phyloP scores from a whole-genome alignment of 2,329 filamentous ascomycete species.

The Aspergillus aculeatinus region DNA sequence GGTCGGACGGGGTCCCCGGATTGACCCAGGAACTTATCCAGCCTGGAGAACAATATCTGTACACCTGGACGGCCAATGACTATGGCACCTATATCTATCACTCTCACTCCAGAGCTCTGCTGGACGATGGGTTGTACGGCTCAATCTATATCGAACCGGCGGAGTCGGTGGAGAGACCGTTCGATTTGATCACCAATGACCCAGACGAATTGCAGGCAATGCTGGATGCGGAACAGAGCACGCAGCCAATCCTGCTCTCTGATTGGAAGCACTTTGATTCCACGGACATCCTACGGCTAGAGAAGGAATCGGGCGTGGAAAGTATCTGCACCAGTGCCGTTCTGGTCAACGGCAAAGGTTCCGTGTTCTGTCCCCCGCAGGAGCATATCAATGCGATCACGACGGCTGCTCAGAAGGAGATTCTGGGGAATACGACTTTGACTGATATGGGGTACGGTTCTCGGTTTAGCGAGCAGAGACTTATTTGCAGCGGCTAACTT shows the following conservation, averaged over 20 bases:
- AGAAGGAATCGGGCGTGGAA: slow-evolving; percentile 35
- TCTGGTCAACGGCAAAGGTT: slow-evolving; percentile 59
- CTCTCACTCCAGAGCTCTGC: slow-evolving; percentile 55
- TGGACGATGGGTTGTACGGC: slow-evolving; percentile 62
- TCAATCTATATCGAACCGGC: slow-evolving; percentile 50
- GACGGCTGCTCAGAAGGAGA: slow-evolving; percentile 15
- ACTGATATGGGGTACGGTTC: slow-evolving; percentile 30
- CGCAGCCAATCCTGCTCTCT: slow-evolving; percentile 52
- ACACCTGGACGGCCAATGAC: slow-evolving; percentile 57
- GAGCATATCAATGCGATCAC: slow-evolving; percentile 35
- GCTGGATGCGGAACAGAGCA: slow-evolving; percentile 49
- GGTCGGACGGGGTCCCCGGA: slow-evolving; percentile 62
- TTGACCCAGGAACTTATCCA: slow-evolving; percentile 55
- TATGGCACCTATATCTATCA: slow-evolving; percentile 64
- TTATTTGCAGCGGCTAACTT: slow-evolving; percentile 1
- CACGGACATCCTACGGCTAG: slow-evolving; percentile 38
- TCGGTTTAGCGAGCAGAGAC: not conserved
- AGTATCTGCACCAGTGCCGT: slow-evolving; percentile 61
- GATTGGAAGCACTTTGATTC: slow-evolving; percentile 60
- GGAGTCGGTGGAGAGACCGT: slow-evolving; percentile 26
- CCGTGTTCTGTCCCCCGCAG: slow-evolving; percentile 25
- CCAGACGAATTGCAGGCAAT: slow-evolving; percentile 44
- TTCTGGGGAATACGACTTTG: slow-evolving; percentile 23
- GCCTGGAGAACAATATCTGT: slow-evolving; percentile 51
- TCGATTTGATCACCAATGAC: slow-evolving; percentile 30